Evolutionary conservation across 2,329 filamentous ascomycete species (phyloP).

Genomic region (Lecanicillium sp.): DNA sequence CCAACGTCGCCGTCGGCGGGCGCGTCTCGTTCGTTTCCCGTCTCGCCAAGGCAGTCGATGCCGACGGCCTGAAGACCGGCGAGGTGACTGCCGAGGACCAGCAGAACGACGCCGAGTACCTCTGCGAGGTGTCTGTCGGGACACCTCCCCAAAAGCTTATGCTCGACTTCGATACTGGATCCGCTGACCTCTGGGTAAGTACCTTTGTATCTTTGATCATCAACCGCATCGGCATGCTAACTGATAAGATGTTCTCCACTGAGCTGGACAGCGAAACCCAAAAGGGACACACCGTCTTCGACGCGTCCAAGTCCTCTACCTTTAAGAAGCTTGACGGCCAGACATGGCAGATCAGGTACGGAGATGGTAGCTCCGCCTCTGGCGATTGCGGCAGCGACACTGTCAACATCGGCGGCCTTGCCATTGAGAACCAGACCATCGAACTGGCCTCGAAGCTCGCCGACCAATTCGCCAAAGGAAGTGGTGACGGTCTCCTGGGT

Average conservation of each 20-base stretch:
- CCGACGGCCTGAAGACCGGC: constrained; percentile 3
- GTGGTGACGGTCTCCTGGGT: constrained; percentile 26
- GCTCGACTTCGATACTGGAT: constrained; percentile 38
- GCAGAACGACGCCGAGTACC: constrained; percentile 12
- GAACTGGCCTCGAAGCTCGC: constrained; percentile 39
- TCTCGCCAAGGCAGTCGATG: not conserved
- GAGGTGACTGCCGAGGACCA: constrained; percentile 10
- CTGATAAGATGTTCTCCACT: constrained; percentile 25
- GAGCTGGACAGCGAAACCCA: constrained; percentile 20
- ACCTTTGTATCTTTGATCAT: too few relatives aligned
- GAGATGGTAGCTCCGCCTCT: constrained; percentile 37
- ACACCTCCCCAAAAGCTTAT: constrained; percentile 31
- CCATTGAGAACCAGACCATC: constrained; percentile 36
- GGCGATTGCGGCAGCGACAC: constrained; percentile 40
- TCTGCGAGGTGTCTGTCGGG: constrained; percentile 20
- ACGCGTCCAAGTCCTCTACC: constrained; percentile 33
- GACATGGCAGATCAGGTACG: constrained; percentile 39
- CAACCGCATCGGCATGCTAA: too few relatives aligned
- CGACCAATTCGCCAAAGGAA: constrained; percentile 37
- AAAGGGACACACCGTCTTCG: constrained; percentile 33
- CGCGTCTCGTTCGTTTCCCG: not conserved
- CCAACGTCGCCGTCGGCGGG: constrained; percentile 4
- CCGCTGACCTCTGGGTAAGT: constrained; percentile 33
- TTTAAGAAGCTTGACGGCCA: constrained; percentile 30
- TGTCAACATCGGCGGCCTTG: constrained; percentile 37